Evolutionary conservation across 1,284 basidiomycete genomes (phyloP).

Genomic region (Sporisorium scitamineum): DNA sequence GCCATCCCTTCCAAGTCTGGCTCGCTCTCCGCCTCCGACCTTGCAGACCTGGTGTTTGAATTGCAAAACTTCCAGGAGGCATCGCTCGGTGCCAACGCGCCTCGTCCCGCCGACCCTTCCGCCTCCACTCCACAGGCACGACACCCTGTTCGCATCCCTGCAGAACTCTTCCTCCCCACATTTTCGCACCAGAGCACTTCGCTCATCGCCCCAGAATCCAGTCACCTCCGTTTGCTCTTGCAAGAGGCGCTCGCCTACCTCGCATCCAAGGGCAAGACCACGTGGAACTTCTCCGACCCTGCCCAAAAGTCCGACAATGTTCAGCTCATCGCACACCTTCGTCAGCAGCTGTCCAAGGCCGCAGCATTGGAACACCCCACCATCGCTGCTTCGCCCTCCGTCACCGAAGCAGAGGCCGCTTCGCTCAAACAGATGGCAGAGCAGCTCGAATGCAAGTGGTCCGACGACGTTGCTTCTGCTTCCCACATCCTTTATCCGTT

Average conservation of each 20-base stretch:
- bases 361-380: constrained; percentile 44
- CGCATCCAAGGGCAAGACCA: constrained; percentile 34
- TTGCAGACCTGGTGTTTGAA: constrained; percentile 39
- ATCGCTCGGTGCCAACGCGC: constrained; percentile 54
- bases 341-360: constrained; percentile 45
- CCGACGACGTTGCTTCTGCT: constrained; percentile 47
- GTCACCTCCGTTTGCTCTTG: constrained; percentile 54
- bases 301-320: constrained; percentile 45
- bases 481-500: constrained; percentile 63
- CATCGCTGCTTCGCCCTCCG: constrained; percentile 52
- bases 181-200: constrained; percentile 49
- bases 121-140: constrained; percentile 26
- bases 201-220: constrained; percentile 31
- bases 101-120: constrained; percentile 49
- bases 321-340: constrained; percentile 57
- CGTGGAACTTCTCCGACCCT: constrained; percentile 57
- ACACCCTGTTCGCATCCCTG: constrained; percentile 63
- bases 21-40: constrained; percentile 43
- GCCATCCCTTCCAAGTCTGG: constrained; percentile 31
- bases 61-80: constrained; percentile 63
- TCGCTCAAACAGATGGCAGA: constrained; percentile 53
- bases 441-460: constrained; percentile 63
- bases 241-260: constrained; percentile 50
- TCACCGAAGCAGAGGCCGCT: constrained; percentile 62
- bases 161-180: constrained; percentile 56